These are phyloP conservation scores for Phytomonas serpens DNA, from an alignment of 208 protist genomes.

Conservation along the genomic window DNA sequence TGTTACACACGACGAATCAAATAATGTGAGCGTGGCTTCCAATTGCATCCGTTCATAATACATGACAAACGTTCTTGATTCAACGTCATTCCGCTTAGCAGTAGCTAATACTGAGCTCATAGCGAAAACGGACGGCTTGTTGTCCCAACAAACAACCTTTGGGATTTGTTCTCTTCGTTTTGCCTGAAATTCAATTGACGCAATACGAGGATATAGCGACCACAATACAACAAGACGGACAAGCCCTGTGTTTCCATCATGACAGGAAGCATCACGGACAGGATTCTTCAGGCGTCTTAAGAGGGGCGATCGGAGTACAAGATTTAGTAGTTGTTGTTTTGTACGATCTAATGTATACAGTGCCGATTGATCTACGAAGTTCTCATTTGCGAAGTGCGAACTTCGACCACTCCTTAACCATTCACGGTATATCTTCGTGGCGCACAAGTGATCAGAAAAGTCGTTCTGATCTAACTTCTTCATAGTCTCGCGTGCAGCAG, in stretches of 20 bases:
- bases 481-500: slow-evolving; percentile 24
- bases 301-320: slow-evolving; percentile 63
- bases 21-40: slow-evolving; percentile 64
- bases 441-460: slow-evolving; percentile 73
- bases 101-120: slow-evolving; percentile 41
- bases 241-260: slow-evolving; percentile 61
- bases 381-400: slow-evolving; percentile 39
- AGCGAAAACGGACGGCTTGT: slow-evolving; percentile 48
- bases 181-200: slow-evolving; percentile 62
- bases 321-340: slow-evolving; percentile 63
- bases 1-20: slow-evolving; percentile 63
- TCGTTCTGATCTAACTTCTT: slow-evolving; percentile 41
- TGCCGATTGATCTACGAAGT: slow-evolving; percentile 68
- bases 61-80: slow-evolving; percentile 41
- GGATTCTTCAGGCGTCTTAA: slow-evolving; percentile 36
- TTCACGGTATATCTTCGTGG: slow-evolving; percentile 50
- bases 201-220: slow-evolving; percentile 71
- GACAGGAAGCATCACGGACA: slow-evolving; percentile 34
- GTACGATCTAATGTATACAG: slow-evolving; percentile 75
- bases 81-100: slow-evolving; percentile 36
- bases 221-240: slow-evolving; percentile 69
- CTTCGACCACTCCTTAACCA: slow-evolving; percentile 63
- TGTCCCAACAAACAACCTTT: slow-evolving; percentile 78
- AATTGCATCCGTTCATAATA: slow-evolving; percentile 80
- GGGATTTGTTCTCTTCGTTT: slow-evolving; percentile 34